phyloP scores from a whole-genome alignment of 1,139 yeast species.

The Petasospora fabianii region DNA sequence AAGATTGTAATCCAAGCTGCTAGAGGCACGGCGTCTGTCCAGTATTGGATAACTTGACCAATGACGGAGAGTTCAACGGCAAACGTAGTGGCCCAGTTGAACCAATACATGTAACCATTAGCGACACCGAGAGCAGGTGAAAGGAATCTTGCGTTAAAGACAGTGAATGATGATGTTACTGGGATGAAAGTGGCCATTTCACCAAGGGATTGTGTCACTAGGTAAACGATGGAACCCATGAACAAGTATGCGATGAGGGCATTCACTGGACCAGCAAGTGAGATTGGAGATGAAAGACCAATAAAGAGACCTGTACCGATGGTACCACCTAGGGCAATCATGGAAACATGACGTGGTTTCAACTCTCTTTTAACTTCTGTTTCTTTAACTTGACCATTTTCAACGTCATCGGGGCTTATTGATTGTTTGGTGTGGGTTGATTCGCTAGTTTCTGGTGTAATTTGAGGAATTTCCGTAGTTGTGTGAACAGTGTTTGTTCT shows the following conservation, averaged over 20 bases:
- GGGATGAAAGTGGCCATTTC: slow-evolving; percentile 77
- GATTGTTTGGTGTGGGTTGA: slow-evolving; percentile 9
- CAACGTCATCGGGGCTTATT: slow-evolving; percentile 13
- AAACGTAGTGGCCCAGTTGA: slow-evolving; percentile 82
- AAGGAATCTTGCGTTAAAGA: slow-evolving; percentile 53
- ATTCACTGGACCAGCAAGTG: slow-evolving; percentile 69
- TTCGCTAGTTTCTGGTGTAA: too few species aligned
- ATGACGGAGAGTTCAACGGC: slow-evolving; percentile 82
- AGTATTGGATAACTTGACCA: slow-evolving; percentile 71
- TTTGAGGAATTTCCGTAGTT: too few species aligned
- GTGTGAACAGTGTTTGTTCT: too few species aligned
- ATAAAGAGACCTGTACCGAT: slow-evolving; percentile 67
- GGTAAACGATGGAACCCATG: slow-evolving; percentile 61
- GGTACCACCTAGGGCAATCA: slow-evolving; percentile 68
- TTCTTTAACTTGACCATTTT: slow-evolving; percentile 29
- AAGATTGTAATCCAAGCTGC: slow-evolving; percentile 70
- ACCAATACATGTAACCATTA: slow-evolving; percentile 84
- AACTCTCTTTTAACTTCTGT: slow-evolving; percentile 44
- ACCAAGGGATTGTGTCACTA: slow-evolving; percentile 67
- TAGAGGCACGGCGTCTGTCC: slow-evolving; percentile 74
- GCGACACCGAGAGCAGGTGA: slow-evolving; percentile 68
- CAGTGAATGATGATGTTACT: slow-evolving; percentile 61
- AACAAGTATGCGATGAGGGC: slow-evolving; percentile 61
- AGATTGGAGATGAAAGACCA: slow-evolving; percentile 51
- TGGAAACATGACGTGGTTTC: slow-evolving; percentile 57